phyloP scores from a whole-genome alignment of 2,329 filamentous ascomycete species.

The Clarireedia paspali region DNA sequence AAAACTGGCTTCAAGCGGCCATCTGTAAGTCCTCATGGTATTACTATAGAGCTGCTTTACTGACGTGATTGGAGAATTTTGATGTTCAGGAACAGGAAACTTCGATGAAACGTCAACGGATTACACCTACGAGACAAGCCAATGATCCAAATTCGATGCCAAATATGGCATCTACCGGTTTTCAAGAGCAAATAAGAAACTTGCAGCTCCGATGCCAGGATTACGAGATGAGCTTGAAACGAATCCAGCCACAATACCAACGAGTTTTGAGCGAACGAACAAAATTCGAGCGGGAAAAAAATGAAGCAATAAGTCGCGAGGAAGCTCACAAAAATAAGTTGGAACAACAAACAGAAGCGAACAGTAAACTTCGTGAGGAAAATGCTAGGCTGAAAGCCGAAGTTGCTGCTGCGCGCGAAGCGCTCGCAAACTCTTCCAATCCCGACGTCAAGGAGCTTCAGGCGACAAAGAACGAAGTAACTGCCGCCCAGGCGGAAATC shows the following conservation, averaged over 20 bases:
- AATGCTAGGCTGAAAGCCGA: slow-evolving; percentile 16
- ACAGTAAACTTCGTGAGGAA: slow-evolving; percentile 23
- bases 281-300: slow-evolving; percentile 37
- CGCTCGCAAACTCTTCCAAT: slow-evolving; percentile 26
- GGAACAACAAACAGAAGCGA: slow-evolving; percentile 15
- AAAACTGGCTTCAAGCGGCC: slow-evolving; percentile 10
- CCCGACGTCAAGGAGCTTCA: slow-evolving; percentile 35
- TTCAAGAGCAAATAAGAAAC: slow-evolving; percentile 35
- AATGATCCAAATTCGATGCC: slow-evolving; percentile 1
- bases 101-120: slow-evolving; percentile 2
- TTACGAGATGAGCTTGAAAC: slow-evolving; percentile 36
- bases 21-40: slow-evolving; percentile 2
- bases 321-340: slow-evolving; percentile 14
- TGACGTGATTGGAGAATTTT: slow-evolving; percentile 2
- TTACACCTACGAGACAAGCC: slow-evolving; percentile 1
- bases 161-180: slow-evolving; percentile 30
- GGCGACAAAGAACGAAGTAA: slow-evolving; percentile 33
- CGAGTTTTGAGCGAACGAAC: slow-evolving; percentile 45
- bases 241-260: slow-evolving; percentile 41
- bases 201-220: slow-evolving; percentile 41
- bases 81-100: background rate
- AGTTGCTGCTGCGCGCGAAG: slow-evolving; percentile 21
- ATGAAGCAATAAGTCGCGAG: slow-evolving; percentile 14
- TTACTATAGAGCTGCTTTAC: background rate
- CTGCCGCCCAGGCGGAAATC: slow-evolving; percentile 13